phyloP scores from a whole-genome alignment of 2,329 filamentous ascomycete genomes.

The Ilyonectria sp. region DNA sequence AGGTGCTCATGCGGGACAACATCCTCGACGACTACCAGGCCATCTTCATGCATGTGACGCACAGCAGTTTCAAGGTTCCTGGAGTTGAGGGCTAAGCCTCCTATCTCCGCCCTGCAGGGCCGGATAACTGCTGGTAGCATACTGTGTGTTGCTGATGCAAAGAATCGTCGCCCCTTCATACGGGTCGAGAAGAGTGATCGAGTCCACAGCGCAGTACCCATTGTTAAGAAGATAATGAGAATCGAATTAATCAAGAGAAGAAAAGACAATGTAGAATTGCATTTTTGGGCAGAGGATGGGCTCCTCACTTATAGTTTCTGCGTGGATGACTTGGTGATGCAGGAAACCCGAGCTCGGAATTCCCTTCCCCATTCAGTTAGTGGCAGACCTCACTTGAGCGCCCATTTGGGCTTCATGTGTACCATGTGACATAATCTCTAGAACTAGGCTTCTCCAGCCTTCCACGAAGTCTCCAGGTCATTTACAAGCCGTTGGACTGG shows the following conservation, averaged over 20 bases:
- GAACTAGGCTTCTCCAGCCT: background rate
- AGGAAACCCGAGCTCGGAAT: constrained; percentile 48
- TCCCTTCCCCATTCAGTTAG: constrained; percentile 35
- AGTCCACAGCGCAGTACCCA: constrained; percentile 29
- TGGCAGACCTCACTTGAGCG: background rate
- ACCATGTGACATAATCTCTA: background rate
- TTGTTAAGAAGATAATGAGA: no score
- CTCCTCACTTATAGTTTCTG: constrained; percentile 38
- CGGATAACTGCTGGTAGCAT: constrained; percentile 41
- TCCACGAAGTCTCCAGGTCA: constrained; percentile 50
- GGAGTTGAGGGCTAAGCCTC: constrained; percentile 55
- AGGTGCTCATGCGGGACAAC: constrained; percentile 66
- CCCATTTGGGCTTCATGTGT: background rate
- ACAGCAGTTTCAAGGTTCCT: constrained; percentile 71
- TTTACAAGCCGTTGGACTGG: constrained; percentile 55
- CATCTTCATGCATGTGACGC: constrained; percentile 66
- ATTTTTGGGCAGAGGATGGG: background rate
- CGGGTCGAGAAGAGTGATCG: constrained; percentile 24
- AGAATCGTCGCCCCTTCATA: constrained; percentile 19
- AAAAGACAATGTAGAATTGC: background rate
- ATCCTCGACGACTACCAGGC: constrained; percentile 70
- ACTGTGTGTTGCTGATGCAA: constrained; percentile 26
- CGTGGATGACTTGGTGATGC: background rate
- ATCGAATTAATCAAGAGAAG: background rate
- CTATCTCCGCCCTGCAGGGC: constrained; percentile 60